These are phyloP conservation scores for Globisporangium carolinianum DNA, from an alignment of 352 stramenopile genomes.

Conservation along the genomic window DNA sequence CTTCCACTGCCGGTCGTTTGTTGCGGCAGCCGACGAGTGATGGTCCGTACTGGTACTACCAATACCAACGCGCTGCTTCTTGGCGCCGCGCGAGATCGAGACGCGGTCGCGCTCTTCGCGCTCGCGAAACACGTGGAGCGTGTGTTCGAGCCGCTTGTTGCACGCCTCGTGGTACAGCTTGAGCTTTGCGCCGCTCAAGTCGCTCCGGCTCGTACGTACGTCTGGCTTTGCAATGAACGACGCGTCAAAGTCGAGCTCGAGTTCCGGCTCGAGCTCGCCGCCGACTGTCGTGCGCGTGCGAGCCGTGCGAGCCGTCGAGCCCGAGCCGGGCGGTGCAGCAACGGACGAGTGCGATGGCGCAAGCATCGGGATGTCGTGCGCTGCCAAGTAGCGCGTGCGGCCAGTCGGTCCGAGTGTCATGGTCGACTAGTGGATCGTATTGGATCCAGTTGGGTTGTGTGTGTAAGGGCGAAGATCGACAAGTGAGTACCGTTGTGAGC, in stretches of 20 bases:
- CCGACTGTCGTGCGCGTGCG: not conserved
- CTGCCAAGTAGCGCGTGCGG: not conserved
- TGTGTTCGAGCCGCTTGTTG: constrained; percentile 31
- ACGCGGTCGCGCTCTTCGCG: constrained; percentile 33
- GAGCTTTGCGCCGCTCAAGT: constrained; percentile 34
- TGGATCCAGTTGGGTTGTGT: too few relatives aligned
- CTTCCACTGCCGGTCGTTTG: constrained; percentile 46
- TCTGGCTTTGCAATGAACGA: constrained; percentile 12
- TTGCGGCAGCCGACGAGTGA: constrained; percentile 6
- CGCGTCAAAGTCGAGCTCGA: constrained; percentile 12
- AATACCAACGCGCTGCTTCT: constrained; percentile 13
- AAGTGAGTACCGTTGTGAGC: too few relatives aligned
- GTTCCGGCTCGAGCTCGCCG: constrained; percentile 8
- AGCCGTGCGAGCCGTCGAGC: constrained; percentile 8
- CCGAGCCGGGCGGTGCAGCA: constrained; percentile 1
- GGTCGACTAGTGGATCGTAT: too few relatives aligned
- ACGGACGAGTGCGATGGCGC: not conserved
- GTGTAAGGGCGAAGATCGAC: too few relatives aligned
- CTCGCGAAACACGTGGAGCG: constrained; percentile 36
- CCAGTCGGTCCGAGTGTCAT: constrained; percentile 5
- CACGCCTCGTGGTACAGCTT: constrained; percentile 44
- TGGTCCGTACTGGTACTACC: not conserved
- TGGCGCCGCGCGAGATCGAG: constrained; percentile 10
- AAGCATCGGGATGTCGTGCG: not conserved
- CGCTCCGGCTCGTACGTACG: constrained; percentile 15